Percentiles rank a stretch among this genome's conserved stretches.
phyloP scores from a whole-genome alignment of 2,329 filamentous ascomycete genomes.

The Lecanoromycetidae sp. region DNA sequence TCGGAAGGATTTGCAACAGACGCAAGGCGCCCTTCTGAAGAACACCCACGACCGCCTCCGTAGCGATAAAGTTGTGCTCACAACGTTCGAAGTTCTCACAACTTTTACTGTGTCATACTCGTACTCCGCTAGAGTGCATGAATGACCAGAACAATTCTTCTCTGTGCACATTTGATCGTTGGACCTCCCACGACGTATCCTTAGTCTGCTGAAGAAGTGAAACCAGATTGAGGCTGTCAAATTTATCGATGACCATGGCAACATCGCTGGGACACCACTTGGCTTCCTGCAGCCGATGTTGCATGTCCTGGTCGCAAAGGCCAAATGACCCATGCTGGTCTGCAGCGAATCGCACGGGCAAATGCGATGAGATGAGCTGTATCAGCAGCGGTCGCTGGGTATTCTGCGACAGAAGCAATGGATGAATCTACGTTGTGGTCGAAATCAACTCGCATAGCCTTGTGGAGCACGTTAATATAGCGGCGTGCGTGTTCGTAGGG shows the following conservation, averaged over 20 bases:
- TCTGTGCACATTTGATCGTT: not conserved
- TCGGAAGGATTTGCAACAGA: not conserved
- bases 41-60: not conserved
- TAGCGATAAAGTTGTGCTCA: not conserved
- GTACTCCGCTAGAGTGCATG: not conserved
- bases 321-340: not conserved
- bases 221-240: not conserved
- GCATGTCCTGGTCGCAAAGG: not conserved
- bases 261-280: constrained; percentile 1
- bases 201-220: not conserved
- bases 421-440: not conserved
- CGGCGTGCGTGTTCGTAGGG: not conserved
- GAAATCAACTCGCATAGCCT: not conserved
- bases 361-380: not conserved
- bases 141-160: not conserved
- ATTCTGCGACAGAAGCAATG: constrained; percentile 1
- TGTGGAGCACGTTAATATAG: not conserved
- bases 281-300: not conserved
- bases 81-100: not conserved
- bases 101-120: not conserved
- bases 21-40: not conserved
- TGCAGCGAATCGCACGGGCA: not conserved
- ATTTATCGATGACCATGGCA: not conserved
- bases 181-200: not conserved
- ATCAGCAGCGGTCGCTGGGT: not conserved